Evolutionary conservation across 192 early-diverging fungal species (phyloP).

Genomic region (Linderina pennispora): DNA sequence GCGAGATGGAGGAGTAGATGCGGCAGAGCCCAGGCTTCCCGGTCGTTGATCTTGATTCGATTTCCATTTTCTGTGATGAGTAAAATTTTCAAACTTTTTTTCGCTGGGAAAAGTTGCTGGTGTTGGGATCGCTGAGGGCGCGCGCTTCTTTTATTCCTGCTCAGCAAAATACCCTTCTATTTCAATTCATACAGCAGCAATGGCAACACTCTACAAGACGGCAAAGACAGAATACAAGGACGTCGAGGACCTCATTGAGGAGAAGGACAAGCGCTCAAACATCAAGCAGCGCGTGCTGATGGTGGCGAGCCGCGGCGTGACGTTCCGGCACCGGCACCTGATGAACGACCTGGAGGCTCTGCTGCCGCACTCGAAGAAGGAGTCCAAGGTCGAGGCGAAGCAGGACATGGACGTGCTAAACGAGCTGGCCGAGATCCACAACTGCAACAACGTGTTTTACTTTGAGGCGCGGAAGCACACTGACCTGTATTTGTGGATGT

Average conservation of each 20-base stretch:
- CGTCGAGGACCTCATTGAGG: slow-evolving; percentile 35
- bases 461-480: slow-evolving; percentile 90
- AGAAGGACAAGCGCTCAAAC: slow-evolving; percentile 51
- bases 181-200: slow-evolving; percentile 1
- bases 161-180: too few species aligned
- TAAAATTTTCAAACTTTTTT: too few species aligned
- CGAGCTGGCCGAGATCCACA: slow-evolving; percentile 92
- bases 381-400: slow-evolving; percentile 91
- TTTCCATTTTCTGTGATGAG: not conserved
- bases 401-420: slow-evolving; percentile 82
- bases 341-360: slow-evolving; percentile 81
- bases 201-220: slow-evolving; percentile 42
- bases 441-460: slow-evolving; percentile 97
- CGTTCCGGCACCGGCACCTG: slow-evolving; percentile 82
- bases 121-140: too few species aligned
- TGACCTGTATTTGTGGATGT: slow-evolving; percentile 95
- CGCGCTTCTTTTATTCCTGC: too few species aligned
- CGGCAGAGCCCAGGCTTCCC: too few species aligned
- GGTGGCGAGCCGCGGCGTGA: slow-evolving; percentile 83
- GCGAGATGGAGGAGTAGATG: slow-evolving; percentile 59
- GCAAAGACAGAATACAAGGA: slow-evolving; percentile 37
- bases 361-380: slow-evolving; percentile 94
- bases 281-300: slow-evolving; percentile 90
- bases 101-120: too few species aligned
- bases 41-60: too few species aligned